A percentile compares a stretch with the other conserved stretches of the same genome.
phyloP scores from a whole-genome alignment of 129 eudicot species.

The Artemisia tridentata region DNA sequence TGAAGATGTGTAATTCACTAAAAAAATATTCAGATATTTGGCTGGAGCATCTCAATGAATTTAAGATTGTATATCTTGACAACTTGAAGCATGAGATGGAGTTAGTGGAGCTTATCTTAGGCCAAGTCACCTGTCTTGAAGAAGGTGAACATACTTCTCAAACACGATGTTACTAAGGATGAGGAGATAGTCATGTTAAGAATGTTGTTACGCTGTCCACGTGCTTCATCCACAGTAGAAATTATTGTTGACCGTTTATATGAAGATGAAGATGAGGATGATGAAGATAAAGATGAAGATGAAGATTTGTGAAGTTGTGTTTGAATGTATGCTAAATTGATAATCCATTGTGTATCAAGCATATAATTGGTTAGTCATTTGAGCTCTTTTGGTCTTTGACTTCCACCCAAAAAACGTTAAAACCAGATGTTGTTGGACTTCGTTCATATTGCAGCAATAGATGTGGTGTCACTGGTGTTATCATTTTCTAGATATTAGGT shows the following conservation, averaged over 20 bases:
- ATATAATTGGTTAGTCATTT: too few relatives aligned
- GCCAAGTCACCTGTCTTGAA: conserved; percentile 2
- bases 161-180: not conserved
- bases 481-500: too few relatives aligned
- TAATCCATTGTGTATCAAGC: too few relatives aligned
- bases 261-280: too few relatives aligned
- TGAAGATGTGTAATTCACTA: not conserved
- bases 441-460: too few relatives aligned
- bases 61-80: not conserved
- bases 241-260: not conserved
- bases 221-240: not conserved
- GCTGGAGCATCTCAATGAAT: not conserved
- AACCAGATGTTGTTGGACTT: too few relatives aligned
- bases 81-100: not conserved
- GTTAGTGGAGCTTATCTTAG: conserved; percentile 15
- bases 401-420: too few relatives aligned
- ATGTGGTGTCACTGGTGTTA: too few relatives aligned
- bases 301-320: too few relatives aligned
- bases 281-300: too few relatives aligned
- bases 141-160: not conserved
- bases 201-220: not conserved
- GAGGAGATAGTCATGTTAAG: not conserved
- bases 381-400: too few relatives aligned
- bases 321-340: too few relatives aligned
- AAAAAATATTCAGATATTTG: not conserved